A percentile compares a stretch with the other conserved stretches of the same genome.
Conservation (phyloP, 208 protist genomes). For the Trypanosoma congolense region DNA sequence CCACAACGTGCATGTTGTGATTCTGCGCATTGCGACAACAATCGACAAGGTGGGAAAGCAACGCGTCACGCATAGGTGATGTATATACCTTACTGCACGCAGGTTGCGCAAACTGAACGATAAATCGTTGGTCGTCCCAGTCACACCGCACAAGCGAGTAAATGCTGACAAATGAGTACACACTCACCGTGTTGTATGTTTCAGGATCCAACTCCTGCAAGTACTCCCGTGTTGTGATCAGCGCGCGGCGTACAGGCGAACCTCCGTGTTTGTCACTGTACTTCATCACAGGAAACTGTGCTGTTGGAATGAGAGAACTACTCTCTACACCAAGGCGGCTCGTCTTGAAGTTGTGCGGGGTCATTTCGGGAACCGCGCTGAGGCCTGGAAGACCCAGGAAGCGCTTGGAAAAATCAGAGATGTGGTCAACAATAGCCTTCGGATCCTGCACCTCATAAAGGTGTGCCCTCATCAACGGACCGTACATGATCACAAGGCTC, state of each 20-base stretch:
- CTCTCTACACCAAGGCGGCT: slow-evolving; percentile 66
- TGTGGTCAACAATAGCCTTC: slow-evolving; percentile 32
- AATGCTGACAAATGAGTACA: slow-evolving; percentile 57
- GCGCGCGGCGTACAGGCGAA: slow-evolving; percentile 48
- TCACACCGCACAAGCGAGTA: slow-evolving; percentile 77
- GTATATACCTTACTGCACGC: slow-evolving; percentile 64
- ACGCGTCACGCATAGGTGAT: slow-evolving; percentile 75
- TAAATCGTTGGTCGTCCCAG: slow-evolving; percentile 79
- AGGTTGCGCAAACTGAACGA: slow-evolving; percentile 75
- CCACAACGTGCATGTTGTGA: slow-evolving; percentile 54
- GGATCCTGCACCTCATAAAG: slow-evolving; percentile 39
- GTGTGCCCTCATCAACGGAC: slow-evolving; percentile 67
- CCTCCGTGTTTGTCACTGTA: slow-evolving; percentile 36
- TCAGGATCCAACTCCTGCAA: slow-evolving; percentile 87
- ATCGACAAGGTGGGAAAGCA: slow-evolving; percentile 83
- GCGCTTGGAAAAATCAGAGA: slow-evolving; percentile 30
- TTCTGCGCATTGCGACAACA: slow-evolving; percentile 72
- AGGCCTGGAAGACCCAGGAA: slow-evolving; percentile 64
- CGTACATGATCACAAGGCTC: slow-evolving; percentile 71
- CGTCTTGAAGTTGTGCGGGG: slow-evolving; percentile 46
- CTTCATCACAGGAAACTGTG: slow-evolving; percentile 83
- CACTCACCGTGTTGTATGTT: slow-evolving; percentile 77
- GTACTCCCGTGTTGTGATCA: slow-evolving; percentile 63
- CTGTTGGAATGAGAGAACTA: slow-evolving; percentile 49
- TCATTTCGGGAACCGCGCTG: slow-evolving; percentile 37